A percentile compares a stretch with the other conserved stretches of the same genome.
These are phyloP conservation scores for Niveomyces coronatus DNA, from an alignment of 2,329 filamentous ascomycete genomes.

Conservation along the genomic window DNA sequence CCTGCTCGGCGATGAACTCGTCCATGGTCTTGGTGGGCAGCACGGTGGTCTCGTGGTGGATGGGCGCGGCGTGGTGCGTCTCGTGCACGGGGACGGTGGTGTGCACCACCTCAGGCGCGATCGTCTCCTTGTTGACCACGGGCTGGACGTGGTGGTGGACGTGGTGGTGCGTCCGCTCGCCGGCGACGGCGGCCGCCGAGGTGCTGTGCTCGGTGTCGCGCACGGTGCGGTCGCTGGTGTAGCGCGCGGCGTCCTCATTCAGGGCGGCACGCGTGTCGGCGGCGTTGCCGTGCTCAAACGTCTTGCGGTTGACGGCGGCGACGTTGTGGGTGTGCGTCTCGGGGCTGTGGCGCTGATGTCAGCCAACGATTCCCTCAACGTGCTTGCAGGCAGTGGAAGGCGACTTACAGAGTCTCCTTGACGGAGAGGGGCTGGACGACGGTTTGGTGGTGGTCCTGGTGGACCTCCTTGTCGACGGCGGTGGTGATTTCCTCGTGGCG, in stretches of 20 bases:
- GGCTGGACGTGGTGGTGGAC: conserved; percentile 62
- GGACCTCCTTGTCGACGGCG: conserved; percentile 57
- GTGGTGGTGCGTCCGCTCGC: conserved; percentile 29
- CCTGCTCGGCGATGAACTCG: conserved; percentile 45
- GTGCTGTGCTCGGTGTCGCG: conserved; percentile 20
- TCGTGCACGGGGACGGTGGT: conserved; percentile 65
- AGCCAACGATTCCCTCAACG: neutral
- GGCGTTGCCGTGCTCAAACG: conserved; percentile 50
- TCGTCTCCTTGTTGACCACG: conserved; percentile 57
- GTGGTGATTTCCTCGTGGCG: conserved; percentile 51
- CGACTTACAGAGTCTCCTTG: conserved; percentile 32
- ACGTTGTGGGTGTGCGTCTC: conserved; percentile 54
- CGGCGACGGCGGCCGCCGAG: conserved; percentile 15
- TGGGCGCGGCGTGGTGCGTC: conserved; percentile 54
- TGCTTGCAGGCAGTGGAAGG: too few relatives aligned
- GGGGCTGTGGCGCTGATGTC: conserved; percentile 24
- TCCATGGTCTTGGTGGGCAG: conserved; percentile 54
- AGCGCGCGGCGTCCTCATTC: conserved; percentile 36
- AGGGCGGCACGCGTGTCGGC: conserved; percentile 35
- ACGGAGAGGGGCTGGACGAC: conserved; percentile 51
- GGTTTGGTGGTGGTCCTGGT: conserved; percentile 64
- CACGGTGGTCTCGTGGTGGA: conserved; percentile 54
- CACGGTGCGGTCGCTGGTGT: conserved; percentile 18
- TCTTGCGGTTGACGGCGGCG: conserved; percentile 47
- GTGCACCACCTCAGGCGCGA: conserved; percentile 59